These are phyloP conservation scores for Russula emetica DNA, from an alignment of 768 basidiomycete genomes.

Conservation along the genomic window DNA sequence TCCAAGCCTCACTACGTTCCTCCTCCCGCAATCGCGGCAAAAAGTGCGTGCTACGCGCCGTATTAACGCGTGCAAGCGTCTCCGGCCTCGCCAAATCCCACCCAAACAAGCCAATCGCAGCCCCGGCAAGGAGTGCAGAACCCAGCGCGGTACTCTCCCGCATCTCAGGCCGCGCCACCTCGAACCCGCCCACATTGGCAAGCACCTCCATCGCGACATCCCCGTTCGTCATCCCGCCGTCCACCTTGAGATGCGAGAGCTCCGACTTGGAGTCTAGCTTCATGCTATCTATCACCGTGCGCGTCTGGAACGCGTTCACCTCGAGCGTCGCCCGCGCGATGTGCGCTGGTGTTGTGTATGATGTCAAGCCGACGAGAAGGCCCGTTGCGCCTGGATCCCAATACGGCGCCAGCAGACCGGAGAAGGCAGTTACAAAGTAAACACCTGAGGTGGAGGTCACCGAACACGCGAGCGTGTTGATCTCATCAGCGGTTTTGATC, in stretches of 20 bases:
- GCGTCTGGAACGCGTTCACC: slow-evolving; percentile 93
- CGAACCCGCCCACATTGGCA: slow-evolving; percentile 88
- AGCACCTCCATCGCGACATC: slow-evolving; percentile 83
- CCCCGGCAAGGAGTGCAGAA: slow-evolving; percentile 88
- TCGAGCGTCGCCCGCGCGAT: slow-evolving; percentile 94
- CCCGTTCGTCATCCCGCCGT: slow-evolving; percentile 98
- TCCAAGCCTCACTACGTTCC: slow-evolving; percentile 62
- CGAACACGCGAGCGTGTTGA: slow-evolving; percentile 77
- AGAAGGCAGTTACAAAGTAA: slow-evolving; percentile 96
- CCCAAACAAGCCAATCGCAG: slow-evolving; percentile 78
- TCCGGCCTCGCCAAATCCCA: too few relatives aligned
- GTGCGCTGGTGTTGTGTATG: slow-evolving; percentile 87
- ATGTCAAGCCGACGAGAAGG: slow-evolving; percentile 77
- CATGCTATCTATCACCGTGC: slow-evolving; percentile 94
- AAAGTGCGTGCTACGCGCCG: too few relatives aligned
- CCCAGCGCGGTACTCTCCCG: slow-evolving; percentile 95
- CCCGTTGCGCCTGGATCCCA: slow-evolving; percentile 95
- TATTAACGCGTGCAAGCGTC: too few relatives aligned
- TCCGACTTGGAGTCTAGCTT: slow-evolving; percentile 76
- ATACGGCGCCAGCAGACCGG: slow-evolving; percentile 94
- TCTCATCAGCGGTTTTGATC: slow-evolving; percentile 74
- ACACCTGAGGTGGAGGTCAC: slow-evolving; percentile 81
- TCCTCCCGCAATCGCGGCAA: slow-evolving; percentile 51
- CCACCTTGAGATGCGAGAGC: slow-evolving; percentile 85
- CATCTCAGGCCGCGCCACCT: slow-evolving; percentile 92